Conservation (phyloP, 2,329 filamentous ascomycete genomes). For the Penicillium digitatum region DNA sequence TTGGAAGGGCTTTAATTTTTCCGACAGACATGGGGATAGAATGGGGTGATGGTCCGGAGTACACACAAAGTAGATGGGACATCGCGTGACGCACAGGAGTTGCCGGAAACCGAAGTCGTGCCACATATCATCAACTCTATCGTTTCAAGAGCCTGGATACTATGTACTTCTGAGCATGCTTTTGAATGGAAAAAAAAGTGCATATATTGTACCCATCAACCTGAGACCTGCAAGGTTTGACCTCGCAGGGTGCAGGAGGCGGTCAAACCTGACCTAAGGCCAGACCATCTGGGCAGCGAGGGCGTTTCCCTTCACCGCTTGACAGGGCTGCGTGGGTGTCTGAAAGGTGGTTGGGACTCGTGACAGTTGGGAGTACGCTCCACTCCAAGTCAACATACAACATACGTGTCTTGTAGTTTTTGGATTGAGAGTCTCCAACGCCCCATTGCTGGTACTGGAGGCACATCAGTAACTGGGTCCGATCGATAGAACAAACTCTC, state of each 20-base stretch:
- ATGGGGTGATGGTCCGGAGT: conserved; percentile 1
- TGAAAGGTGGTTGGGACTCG: conserved; percentile 10
- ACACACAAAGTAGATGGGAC: neutral
- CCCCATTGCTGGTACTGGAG: too few species aligned
- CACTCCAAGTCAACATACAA: conserved; percentile 3
- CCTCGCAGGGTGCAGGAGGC: conserved; percentile 28
- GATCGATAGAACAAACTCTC: neutral
- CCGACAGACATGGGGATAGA: neutral
- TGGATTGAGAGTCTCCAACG: neutral
- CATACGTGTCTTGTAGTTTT: conserved; percentile 5
- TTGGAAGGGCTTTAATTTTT: neutral
- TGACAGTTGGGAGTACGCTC: conserved; percentile 9
- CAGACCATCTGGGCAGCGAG: conserved; percentile 11
- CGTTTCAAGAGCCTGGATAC: neutral
- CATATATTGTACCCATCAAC: conserved; percentile 7
- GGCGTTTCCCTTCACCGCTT: conserved; percentile 20
- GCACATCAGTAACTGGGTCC: neutral
- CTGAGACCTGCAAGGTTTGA: conserved; percentile 25
- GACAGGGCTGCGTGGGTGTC: conserved; percentile 23
- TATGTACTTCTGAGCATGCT: conserved; percentile 7
- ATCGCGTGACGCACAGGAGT: conserved; percentile 10
- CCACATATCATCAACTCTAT: conserved; percentile 8
- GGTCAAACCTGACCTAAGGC: conserved; percentile 25
- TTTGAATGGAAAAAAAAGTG: conserved; percentile 1
- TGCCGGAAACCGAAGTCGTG: conserved; percentile 11